Base-by-base conservation (phyloP, 768 basidiomycete genomes). In the Obba rivulosa region DNA sequence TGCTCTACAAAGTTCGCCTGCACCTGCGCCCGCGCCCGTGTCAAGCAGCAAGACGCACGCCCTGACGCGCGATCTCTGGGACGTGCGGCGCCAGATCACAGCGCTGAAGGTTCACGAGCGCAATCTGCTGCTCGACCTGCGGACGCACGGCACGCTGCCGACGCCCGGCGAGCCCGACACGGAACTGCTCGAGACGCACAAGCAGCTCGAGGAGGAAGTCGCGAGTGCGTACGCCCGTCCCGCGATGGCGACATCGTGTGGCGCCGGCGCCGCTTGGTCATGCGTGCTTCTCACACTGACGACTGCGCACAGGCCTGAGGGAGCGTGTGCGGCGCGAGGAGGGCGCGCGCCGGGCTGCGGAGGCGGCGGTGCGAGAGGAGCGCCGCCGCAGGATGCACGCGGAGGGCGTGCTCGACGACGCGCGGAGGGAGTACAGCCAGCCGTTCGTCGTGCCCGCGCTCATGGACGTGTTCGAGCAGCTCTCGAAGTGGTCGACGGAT, bases 361-460 rank as follows among this genome's bases (percentile, higher is more conserved):
- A 60, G 47, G 53, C 54, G 4, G 52, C 52, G 14, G 41, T 61
- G 48, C 46, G 53, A 38, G 57, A 53, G 18, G 59, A 63, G 55
- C 57, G 59, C n/a, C 48, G 51, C 34, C 52, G 51, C 16, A 57
- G 57, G 18, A 41, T 50, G 34, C 51, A 53, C 38, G 48, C 59
- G 41, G 62, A 63, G 49, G 49, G 45, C 41, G 45, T 57, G 25
- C 38, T 58, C n/a, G 56, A 54, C 43, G 60, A 63, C 45, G 53
- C 55, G n/a, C 50, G 53, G n/a, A 48, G 58, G 34, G 66, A 67
- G 41, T 51, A 51, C 35, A 46, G 39, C 4, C 52, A 53, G 46
- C 66, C 64, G 28, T 57, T 65, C 49, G 54, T 65, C 11, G 60
- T 67, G 2, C 66, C 66, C 8, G 62, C 66, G 18, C 57, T 67